These are phyloP conservation scores for Tephrocybe sp. DNA, from an alignment of 768 basidiomycete genomes.

Conservation along the genomic window DNA sequence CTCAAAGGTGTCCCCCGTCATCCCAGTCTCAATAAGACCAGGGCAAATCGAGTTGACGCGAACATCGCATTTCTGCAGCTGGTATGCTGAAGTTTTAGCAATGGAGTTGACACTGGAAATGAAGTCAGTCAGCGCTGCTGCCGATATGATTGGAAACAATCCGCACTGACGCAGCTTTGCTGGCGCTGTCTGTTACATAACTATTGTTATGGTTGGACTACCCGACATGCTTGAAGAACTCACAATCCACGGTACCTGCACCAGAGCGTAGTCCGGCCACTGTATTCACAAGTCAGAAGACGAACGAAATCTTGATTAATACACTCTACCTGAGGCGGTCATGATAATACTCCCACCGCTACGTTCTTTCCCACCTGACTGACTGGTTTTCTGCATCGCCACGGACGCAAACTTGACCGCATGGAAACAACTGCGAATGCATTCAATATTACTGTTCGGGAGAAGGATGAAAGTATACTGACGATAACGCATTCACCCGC, in stretches of 20 bases:
- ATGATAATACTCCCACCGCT: slow-evolving; percentile 83
- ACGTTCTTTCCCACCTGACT: slow-evolving; percentile 63
- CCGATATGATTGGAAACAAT: not conserved
- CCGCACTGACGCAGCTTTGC: slow-evolving; percentile 80
- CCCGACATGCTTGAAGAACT: slow-evolving; percentile 22
- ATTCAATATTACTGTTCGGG: not conserved
- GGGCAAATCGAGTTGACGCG: slow-evolving; percentile 91
- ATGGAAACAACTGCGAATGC: slow-evolving; percentile 67
- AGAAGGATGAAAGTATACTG: slow-evolving; percentile 14
- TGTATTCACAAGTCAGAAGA: slow-evolving; percentile 24
- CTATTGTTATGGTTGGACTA: not conserved
- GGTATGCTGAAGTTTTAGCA: slow-evolving; percentile 78
- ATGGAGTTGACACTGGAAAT: slow-evolving; percentile 75
- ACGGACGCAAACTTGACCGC: slow-evolving; percentile 83
- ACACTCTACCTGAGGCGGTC: slow-evolving; percentile 71
- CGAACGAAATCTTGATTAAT: not conserved
- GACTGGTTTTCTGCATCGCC: slow-evolving; percentile 72
- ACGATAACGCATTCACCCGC: slow-evolving; percentile 71
- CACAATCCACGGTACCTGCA: slow-evolving; percentile 80
- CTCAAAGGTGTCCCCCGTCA: slow-evolving; percentile 80
- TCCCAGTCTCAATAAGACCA: slow-evolving; percentile 90
- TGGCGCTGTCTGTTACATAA: slow-evolving; percentile 68
- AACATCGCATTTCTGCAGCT: slow-evolving; percentile 77
- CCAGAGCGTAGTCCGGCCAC: slow-evolving; percentile 84
- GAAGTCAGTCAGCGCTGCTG: not conserved